Conservation (phyloP, 2,329 filamentous ascomycete species). For the Periconia macrospinosa region DNA sequence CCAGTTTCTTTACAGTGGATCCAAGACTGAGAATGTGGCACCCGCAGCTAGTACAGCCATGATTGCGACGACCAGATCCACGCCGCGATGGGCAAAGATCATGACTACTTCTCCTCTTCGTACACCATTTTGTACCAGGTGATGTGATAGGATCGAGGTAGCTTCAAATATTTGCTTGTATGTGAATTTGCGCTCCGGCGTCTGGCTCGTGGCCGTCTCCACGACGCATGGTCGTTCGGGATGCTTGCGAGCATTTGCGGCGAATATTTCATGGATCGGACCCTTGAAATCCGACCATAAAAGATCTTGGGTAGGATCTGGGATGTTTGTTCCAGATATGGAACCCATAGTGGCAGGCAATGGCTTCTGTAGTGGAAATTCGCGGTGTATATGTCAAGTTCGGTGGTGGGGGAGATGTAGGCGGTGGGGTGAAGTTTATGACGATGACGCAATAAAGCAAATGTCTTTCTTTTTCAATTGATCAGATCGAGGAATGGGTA, state of each 20-base stretch:
- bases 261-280: constrained; percentile 72
- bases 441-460: background rate
- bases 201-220: constrained; percentile 59
- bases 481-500: background rate
- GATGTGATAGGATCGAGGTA: constrained; percentile 77
- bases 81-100: constrained; percentile 83
- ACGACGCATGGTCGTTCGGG: constrained; percentile 71
- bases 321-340: constrained; percentile 42
- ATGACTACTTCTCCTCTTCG: constrained; percentile 86
- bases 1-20: constrained; percentile 63
- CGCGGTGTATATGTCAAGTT: background rate
- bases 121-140: constrained; percentile 73
- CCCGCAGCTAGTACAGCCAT: constrained; percentile 72
- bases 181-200: constrained; percentile 69
- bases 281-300: constrained; percentile 68
- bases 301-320: constrained; percentile 68
- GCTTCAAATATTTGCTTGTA: constrained; percentile 87
- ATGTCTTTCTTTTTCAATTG: background rate
- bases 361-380: constrained; percentile 3
- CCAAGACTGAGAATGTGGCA: constrained; percentile 67
- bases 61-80: constrained; percentile 74
- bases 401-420: constrained; percentile 4
- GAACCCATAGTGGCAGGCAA: constrained; percentile 33
- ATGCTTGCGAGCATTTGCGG: constrained; percentile 65
- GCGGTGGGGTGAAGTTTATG: background rate